Evolutionary conservation across 345 rosid species (phyloP), one percentile per base, ranked within the genome.

Genomic region (Eucalyptus erythrocorys): DNA sequence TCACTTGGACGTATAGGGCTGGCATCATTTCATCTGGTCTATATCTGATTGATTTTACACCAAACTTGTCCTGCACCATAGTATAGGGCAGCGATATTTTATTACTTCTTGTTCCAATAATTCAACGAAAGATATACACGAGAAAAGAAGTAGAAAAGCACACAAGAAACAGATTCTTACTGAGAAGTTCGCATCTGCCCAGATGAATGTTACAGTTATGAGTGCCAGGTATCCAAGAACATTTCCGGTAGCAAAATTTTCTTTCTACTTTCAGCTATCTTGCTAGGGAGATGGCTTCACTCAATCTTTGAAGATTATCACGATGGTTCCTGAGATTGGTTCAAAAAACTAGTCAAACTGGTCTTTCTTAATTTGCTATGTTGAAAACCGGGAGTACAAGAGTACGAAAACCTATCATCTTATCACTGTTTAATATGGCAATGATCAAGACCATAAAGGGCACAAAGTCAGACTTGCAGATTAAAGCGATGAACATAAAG

Each of bases 371-470:
- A n/a, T n/a, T 37, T 26, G 30, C 24, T 48, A 84, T 11, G n/a
- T 15, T 43, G 15, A 43, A 40, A 59, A 40, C 59, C 4, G 13
- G 21, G 51, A 50, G 88, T 26, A 48, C 21, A 48, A 87, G 87
- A 88, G 32, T 49, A 51, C n/a, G 47, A 5, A 84, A 48, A 48
- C 14, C 86, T 6, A 6, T 32, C 42, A n/a, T 32, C 93, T 94
- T 87, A 96, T 98, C 99, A 8, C 94, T 98, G n/a, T 96, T 97
- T 80, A 95, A 92, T 85, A 96, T 96, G 88, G 99, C 99, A 88
- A 96, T 95, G 84, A 96, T 95, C 50, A 97, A 90, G 89, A 97
- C 97, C 98, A 95, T 96, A 95, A 97, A 95, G 26, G 97, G 97
- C 3, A 96, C 87, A 37, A 97, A 96, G 91, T 97, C 98, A 37